Conservation (phyloP, 768 basidiomycete species). For the Strobilomyces confusus region DNA sequence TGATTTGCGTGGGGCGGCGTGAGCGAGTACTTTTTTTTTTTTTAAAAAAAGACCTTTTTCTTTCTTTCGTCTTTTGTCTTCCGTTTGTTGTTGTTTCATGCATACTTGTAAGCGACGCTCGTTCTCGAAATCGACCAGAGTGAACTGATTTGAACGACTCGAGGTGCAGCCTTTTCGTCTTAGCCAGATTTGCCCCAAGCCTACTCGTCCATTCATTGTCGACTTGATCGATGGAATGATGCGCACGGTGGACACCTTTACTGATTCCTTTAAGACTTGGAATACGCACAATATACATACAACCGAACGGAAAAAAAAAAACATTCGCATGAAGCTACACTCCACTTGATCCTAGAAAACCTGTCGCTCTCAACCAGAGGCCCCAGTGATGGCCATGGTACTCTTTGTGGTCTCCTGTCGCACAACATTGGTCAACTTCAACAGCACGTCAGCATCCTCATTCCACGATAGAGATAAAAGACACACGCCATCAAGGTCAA, state of each 20-base stretch:
- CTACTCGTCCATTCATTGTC: too few relatives aligned
- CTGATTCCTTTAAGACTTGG: not conserved
- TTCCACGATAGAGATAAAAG: not conserved
- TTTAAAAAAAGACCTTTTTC: not conserved
- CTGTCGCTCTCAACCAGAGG: not conserved
- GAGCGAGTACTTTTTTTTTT: not conserved
- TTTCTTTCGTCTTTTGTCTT: not conserved
- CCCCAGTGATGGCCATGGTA: not conserved
- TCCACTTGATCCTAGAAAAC: not conserved
- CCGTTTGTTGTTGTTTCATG: not conserved
- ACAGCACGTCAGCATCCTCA: not conserved
- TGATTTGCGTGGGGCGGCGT: not conserved
- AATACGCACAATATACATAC: not conserved
- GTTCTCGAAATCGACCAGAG: too few relatives aligned
- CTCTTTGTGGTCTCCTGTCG: not conserved
- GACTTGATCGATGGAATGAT: not conserved
- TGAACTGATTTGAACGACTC: too few relatives aligned
- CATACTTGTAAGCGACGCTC: not conserved
- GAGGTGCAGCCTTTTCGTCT: not conserved
- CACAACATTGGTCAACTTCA: not conserved
- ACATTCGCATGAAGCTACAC: not conserved
- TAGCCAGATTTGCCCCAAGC: too few relatives aligned
- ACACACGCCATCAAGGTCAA: constrained; percentile 5
- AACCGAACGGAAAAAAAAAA: too few relatives aligned
- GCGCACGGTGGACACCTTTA: not conserved